Percentiles rank a stretch among this genome's conserved stretches.
phyloP scores from a whole-genome alignment of 1,284 basidiomycete species.

The Cutaneotrichosporon mucoides region DNA sequence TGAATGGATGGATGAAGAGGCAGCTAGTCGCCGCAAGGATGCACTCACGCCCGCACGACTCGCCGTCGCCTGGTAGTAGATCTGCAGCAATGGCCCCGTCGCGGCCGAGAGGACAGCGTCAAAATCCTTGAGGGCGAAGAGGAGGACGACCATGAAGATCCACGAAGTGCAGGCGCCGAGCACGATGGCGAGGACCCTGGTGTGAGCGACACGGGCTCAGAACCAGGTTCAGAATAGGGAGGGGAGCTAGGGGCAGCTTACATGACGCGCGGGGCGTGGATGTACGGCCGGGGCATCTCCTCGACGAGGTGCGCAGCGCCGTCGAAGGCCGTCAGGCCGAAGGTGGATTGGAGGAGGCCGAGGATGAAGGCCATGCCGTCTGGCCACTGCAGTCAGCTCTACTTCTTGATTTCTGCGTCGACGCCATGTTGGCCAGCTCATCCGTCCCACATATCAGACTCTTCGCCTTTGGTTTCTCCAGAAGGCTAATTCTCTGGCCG shows the following conservation, averaged over 20 bases:
- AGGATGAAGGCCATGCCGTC: conserved; percentile 40
- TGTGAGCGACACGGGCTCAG: no score
- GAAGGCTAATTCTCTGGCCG: no score
- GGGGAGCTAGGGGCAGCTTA: no score
- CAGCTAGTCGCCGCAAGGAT: no score
- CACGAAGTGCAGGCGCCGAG: conserved; percentile 28
- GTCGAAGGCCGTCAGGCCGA: conserved; percentile 19
- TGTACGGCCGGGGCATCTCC: conserved; percentile 33
- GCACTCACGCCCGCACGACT: conserved; percentile 9
- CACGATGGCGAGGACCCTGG: conserved; percentile 24
- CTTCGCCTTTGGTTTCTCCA: no score
- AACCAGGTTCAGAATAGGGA: no score
- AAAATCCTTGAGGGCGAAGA: conserved; percentile 12
- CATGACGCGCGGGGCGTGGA: conserved; percentile 37
- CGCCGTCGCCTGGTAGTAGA: conserved; percentile 25
- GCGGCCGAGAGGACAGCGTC: not conserved
- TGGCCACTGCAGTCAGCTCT: conserved; percentile 7
- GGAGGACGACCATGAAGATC: conserved; percentile 35
- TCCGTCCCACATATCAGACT: no score
- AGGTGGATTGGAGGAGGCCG: conserved; percentile 37
- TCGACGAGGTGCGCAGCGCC: conserved; percentile 42
- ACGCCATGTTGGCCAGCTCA: no score
- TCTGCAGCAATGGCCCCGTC: conserved; percentile 3
- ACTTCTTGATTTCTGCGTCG: no score
- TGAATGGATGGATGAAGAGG: no score